Conservation (phyloP, 306 rosid genomes). For the Crotalaria pallida region DNA sequence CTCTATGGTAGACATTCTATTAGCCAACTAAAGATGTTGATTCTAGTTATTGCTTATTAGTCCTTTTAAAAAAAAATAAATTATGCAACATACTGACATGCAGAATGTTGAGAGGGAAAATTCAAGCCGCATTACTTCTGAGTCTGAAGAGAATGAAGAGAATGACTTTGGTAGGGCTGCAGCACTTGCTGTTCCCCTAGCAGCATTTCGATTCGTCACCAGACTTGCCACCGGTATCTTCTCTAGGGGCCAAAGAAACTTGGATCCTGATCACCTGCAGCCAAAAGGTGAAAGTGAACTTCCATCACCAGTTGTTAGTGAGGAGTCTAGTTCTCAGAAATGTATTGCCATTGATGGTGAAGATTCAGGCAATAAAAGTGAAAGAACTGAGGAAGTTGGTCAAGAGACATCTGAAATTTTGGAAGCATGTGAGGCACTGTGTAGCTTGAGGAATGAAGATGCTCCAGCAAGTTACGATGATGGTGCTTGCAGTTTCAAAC, state of each 20-base stretch:
- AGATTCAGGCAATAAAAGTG: constrained; percentile 27
- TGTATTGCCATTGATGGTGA: constrained; percentile 27
- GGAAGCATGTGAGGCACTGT: constrained; percentile 41
- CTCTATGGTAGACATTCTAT: constrained; percentile 10
- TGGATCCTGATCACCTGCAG: constrained; percentile 42
- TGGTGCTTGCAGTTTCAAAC: constrained; percentile 60
- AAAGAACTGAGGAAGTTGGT: constrained; percentile 35
- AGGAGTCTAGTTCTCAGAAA: constrained; percentile 51
- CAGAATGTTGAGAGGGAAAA: constrained; percentile 66
- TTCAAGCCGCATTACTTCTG: constrained; percentile 43
- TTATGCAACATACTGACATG: constrained; percentile 21
- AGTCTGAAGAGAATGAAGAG: constrained; percentile 59
- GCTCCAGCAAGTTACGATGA: constrained; percentile 33
- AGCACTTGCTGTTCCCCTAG: constrained; percentile 84
- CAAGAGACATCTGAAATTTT: constrained; percentile 35
- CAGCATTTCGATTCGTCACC: constrained; percentile 78
- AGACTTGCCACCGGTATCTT: constrained; percentile 90
- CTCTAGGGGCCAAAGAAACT: constrained; percentile 68
- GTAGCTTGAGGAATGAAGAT: constrained; percentile 46
- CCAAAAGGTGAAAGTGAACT: constrained; percentile 38
- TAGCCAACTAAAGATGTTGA: constrained; percentile 17
- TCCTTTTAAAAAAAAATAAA: constrained; percentile 2
- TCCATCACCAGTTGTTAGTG: constrained; percentile 41
- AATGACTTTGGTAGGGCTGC: constrained; percentile 52
- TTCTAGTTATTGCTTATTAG: constrained; percentile 18